These are phyloP conservation scores for Solanum peruvianum DNA, from an alignment of 257 asterid species.

Conservation along the genomic window DNA sequence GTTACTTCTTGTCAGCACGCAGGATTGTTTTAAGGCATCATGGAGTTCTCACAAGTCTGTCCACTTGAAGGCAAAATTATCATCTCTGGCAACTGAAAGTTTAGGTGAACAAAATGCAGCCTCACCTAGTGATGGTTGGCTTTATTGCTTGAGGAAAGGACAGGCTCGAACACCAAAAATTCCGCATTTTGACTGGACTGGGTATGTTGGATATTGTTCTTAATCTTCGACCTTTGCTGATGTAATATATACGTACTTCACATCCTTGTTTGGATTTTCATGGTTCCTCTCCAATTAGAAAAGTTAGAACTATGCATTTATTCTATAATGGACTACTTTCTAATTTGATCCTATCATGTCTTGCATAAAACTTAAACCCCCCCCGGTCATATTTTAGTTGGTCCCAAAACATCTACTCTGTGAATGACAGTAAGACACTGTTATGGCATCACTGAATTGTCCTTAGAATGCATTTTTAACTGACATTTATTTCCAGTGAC, in stretches of 20 bases:
- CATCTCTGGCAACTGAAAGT: slow-evolving; percentile 33
- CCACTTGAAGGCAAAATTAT: slow-evolving; percentile 56
- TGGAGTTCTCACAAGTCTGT: slow-evolving; percentile 92
- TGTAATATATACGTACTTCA: background rate
- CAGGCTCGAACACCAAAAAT: slow-evolving; percentile 58
- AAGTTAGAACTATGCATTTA: background rate
- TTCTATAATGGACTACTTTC: background rate
- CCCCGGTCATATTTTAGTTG: background rate
- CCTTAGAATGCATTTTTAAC: background rate
- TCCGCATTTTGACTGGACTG: slow-evolving; percentile 93
- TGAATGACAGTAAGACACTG: background rate
- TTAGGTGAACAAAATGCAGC: slow-evolving; percentile 28
- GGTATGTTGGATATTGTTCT: slow-evolving; percentile 29
- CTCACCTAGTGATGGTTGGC: slow-evolving; percentile 55
- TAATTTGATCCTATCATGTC: background rate
- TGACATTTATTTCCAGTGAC: background rate
- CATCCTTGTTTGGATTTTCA: background rate
- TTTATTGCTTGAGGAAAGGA: slow-evolving; percentile 86
- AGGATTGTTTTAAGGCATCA: slow-evolving; percentile 93
- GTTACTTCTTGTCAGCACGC: slow-evolving; percentile 39
- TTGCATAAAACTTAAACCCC: background rate
- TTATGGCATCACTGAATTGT: background rate
- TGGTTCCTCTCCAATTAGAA: background rate
- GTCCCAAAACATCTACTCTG: background rate
- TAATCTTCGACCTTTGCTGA: background rate